Base-by-base conservation (phyloP, 331 rosid genomes). In the Prunus yedoensis region DNA sequence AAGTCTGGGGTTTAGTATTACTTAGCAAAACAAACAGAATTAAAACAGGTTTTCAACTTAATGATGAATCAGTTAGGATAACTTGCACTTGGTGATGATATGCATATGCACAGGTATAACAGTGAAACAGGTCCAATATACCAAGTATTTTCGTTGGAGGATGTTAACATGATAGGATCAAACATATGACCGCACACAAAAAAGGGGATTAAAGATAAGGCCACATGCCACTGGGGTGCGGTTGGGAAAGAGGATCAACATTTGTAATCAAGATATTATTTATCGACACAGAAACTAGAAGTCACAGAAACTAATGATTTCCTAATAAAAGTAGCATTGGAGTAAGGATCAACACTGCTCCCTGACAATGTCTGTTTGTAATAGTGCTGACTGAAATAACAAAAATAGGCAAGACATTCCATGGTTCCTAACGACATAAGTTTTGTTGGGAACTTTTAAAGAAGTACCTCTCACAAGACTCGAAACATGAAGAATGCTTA, bases 371-470 rank as follows among this genome's bases (percentile, higher is more conserved):
- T 17, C 30, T 15, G 73, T 47, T 49, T 45, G 23, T 27, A 25
- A 3, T 50, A 68, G 45, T 46, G 58, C 25, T 68, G 45, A 49
- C 15, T 23, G n/a, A 68, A 68, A 50, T 16, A 68, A 2, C 21
- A 8, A 13, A 66, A 45, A 43, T 2, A 46, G 21, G 7, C 21
- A 67, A 6, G 30, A 21, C 46, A 49, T 69, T 21, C 23, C 27
- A n/a, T 18, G 74, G 46, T 70, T 70, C 28, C 38, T 15, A 59
- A 54, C 14, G 49, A 32, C 68, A 63, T 9, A 63, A 63, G 45
- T 61, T 30, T 30, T 28, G 45, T 32, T 28, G 35, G 38, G 23
- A 0, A 21, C 54, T 46, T 67, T 9, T 28, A 23, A 4, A 9
- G 61, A 52, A 68, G n/a, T 5, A 68, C 13, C 15, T 17, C n/a